A percentile compares a stretch with the other conserved stretches of the same genome.
These are phyloP conservation scores for Debaryomyces udenii DNA, from an alignment of 1,139 yeast species.

Conservation along the genomic window DNA sequence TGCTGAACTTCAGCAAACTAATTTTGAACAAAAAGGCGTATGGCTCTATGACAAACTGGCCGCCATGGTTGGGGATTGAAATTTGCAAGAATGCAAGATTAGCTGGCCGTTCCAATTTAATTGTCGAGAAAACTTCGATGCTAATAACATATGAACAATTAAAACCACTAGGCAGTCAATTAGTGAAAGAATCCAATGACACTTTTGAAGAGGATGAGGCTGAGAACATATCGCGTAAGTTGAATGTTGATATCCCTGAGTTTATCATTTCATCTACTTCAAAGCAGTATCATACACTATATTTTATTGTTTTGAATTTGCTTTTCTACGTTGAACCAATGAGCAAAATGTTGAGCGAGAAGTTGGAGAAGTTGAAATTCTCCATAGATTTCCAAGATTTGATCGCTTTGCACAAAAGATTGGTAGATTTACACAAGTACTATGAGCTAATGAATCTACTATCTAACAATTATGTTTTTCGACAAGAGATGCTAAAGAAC, in stretches of 20 bases:
- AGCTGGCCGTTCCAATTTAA: slow-evolving; percentile 40
- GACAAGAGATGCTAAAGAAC: slow-evolving; percentile 36
- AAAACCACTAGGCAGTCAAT: slow-evolving; percentile 29
- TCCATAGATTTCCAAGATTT: slow-evolving; percentile 48
- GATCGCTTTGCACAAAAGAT: slow-evolving; percentile 30
- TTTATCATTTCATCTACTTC: slow-evolving; percentile 45
- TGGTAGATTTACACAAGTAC: slow-evolving; percentile 33
- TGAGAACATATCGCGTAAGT: slow-evolving; percentile 18
- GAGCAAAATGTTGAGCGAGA: slow-evolving; percentile 37
- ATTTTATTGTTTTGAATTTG: slow-evolving; percentile 37
- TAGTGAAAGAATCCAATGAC: slow-evolving; percentile 15
- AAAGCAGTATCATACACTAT: slow-evolving; percentile 44
- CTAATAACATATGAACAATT: slow-evolving; percentile 39
- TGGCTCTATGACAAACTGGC: slow-evolving; percentile 47
- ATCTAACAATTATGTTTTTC: slow-evolving; percentile 39
- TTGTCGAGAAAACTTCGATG: slow-evolving; percentile 42
- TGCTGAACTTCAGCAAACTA: slow-evolving; percentile 19
- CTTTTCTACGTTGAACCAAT: slow-evolving; percentile 48
- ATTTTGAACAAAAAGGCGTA: slow-evolving; percentile 34
- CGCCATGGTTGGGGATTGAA: slow-evolving; percentile 52
- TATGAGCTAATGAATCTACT: slow-evolving; percentile 26
- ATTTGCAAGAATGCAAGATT: slow-evolving; percentile 40
- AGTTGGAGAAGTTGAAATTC: slow-evolving; percentile 44
- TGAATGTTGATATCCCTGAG: slow-evolving; percentile 45
- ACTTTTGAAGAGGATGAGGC: slow-evolving; percentile 8